Conservation (phyloP, 352 stramenopile species). For the Thalassiosira exigua region DNA sequence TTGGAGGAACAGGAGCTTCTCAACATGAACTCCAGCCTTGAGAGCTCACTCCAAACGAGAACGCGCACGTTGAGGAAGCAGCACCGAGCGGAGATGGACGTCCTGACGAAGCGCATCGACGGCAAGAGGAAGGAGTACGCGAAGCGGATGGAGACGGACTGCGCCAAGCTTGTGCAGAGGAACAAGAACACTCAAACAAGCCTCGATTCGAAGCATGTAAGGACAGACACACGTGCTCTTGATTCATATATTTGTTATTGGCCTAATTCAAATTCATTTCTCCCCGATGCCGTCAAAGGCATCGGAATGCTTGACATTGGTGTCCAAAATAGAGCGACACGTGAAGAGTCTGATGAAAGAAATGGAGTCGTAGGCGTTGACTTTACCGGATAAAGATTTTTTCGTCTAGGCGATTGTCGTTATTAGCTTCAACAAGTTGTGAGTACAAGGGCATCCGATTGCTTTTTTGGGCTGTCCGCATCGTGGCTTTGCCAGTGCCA, state of each 20-base stretch:
- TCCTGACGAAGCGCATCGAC: slow-evolving; percentile 93
- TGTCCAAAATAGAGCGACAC: not conserved
- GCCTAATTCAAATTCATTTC: not conserved
- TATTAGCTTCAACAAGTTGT: no score
- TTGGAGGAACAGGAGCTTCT: slow-evolving; percentile 91
- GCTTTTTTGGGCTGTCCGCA: no score
- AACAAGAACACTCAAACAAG: slow-evolving; percentile 94
- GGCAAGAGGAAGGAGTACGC: slow-evolving; percentile 92
- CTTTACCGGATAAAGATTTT: no score
- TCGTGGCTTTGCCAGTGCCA: no score
- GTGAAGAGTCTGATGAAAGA: not conserved
- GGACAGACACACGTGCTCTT: not conserved
- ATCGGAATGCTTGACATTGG: not conserved
- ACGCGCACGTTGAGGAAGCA: slow-evolving; percentile 91
- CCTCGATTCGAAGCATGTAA: slow-evolving; percentile 88
- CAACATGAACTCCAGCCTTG: slow-evolving; percentile 86
- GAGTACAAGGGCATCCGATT: no score
- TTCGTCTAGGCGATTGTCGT: no score
- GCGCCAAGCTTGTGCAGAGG: slow-evolving; percentile 92
- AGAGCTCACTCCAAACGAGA: slow-evolving; percentile 66
- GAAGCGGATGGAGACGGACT: slow-evolving; percentile 92
- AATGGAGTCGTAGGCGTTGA: no score
- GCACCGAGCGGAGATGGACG: slow-evolving; percentile 91
- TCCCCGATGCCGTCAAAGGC: not conserved
- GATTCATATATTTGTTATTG: not conserved